Base-by-base conservation (phyloP, 805 yeast genomes). In the Hanseniaspora meyeri region DNA sequence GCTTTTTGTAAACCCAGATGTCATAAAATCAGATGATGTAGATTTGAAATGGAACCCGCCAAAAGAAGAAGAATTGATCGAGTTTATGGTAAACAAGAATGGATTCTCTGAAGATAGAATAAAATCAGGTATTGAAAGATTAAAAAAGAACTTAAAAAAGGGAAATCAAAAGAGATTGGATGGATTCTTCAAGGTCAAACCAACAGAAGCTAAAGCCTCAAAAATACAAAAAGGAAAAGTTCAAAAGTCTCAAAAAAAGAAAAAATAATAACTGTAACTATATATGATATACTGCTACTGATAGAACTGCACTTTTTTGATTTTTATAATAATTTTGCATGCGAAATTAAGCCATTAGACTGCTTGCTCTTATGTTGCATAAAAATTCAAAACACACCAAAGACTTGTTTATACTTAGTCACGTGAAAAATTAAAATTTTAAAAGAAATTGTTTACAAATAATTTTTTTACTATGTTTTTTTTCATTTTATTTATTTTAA, bases 101-200 rank as follows among this genome's bases (percentile, higher is more conserved):
- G 96, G 96, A 0, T 93, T 93, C 69, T 85, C 83, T 60, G 98
- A 93, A 65, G 97, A 91, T 51, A 77, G 98, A 66, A 87, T 93
- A 17, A 80, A 82, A 62, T 78, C 84, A 58, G 98, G 97, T 40
- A 90, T 90, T 6, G 87, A 81, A 43, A 84, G 91, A 68, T 76
- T 93, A 63, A 79, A 80, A 62, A 93, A 93, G 68, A 93, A 88
- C 8, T 73, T 87, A 60, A 87, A 87, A 64, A 75, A 85, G 1
- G 91, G 95, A 1, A 85, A 86, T 1, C 98, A 93, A 67, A 96
- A 93, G 7, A 78, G 97, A 62, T 70, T 91, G 31, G 97, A 93
- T 66, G 95, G 96, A 0, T 93, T 93, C 65, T 93, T 93, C 72
- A 80, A 81, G 63, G 87, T 82, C 3, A 71, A 53, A 72, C 37